Evolutionary conservation across 495 filamentous ascomycete genomes (phyloP), one percentile per base, ranked within the genome.

Genomic region (Durotheca rogersii): DNA sequence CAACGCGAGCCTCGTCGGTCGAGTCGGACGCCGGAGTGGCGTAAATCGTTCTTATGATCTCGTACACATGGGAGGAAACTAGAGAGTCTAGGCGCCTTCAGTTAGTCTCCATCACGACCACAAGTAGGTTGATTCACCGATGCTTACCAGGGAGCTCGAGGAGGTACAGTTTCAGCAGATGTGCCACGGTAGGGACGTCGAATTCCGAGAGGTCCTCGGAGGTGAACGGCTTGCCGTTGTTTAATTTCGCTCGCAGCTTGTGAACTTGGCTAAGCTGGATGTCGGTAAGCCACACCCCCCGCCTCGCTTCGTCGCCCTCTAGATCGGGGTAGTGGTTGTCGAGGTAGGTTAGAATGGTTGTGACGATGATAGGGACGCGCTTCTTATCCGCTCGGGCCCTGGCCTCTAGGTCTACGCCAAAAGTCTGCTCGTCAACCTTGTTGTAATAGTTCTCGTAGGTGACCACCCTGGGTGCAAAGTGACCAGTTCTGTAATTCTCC

Each of bases 391-490:
- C 89, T 60, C 93, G 76, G 30, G 93, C 93, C 57, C 94, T 76
- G 37, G 91, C 90, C 69, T 99, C 93, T 21, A 99, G 82, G 59
- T 99, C 93, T 27, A 99, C 89, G 53, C 93, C 93, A 63, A 96
- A 99, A 6, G 90, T 95, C 77, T 97, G 89, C 64, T 97, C 92
- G 72, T 96, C 93, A 6, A 95, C 90, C 37, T 87, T 89, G 58
- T 96, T 96, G 71, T 99, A 99, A 70, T 99, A 99, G 68, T 96
- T 97, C 72, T 99, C 93, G 68, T 97, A 99, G 3, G 85, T 81
- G 41, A 90, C 84, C n/a, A 97, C 92, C 53, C 81, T 90, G 6
- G 93, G 93, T 11, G 87, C 78, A 69, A 94, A 99, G 36, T 83
- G 86, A 39, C 93, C 93, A 15, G 93, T 99, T 27, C 93, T 84